Conservation (phyloP, 345 rosid genomes). For the Odontarrhena argentea region DNA sequence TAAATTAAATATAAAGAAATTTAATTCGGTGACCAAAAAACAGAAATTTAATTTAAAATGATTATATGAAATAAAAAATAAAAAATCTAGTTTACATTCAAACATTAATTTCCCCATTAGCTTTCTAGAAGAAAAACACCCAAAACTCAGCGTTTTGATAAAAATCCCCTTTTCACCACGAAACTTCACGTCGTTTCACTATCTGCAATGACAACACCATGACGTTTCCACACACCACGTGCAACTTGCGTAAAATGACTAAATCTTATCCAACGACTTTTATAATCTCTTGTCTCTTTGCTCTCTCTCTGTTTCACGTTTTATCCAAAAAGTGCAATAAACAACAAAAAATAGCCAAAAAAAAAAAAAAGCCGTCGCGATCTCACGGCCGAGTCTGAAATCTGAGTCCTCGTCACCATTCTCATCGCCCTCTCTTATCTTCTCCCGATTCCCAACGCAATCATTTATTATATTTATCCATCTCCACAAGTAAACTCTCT, state of each 20-base stretch:
- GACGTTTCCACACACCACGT: conserved; percentile 24
- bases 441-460: neutral
- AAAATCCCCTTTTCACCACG: neutral
- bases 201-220: neutral
- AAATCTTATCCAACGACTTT: conserved; percentile 38
- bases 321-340: conserved; percentile 11
- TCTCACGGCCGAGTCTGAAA: conserved; percentile 34
- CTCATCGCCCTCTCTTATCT: conserved; percentile 20
- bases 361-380: conserved; percentile 34
- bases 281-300: neutral
- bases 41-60: too few species aligned
- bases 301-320: conserved; percentile 1
- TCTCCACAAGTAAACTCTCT: conserved; percentile 34
- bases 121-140: neutral
- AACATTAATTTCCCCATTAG: too few species aligned
- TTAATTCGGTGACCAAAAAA: too few species aligned
- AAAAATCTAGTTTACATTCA: too few species aligned
- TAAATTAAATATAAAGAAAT: too few species aligned
- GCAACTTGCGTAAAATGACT: conserved; percentile 31
- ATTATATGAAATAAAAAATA: too few species aligned
- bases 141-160: neutral
- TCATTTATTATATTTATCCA: too few species aligned
- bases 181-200: conserved; percentile 12
- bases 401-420: conserved; percentile 37
- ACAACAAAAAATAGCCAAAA: neutral